These are phyloP conservation scores for Colletotrichum filicis DNA, from an alignment of 2,329 filamentous ascomycete species.

Conservation along the genomic window DNA sequence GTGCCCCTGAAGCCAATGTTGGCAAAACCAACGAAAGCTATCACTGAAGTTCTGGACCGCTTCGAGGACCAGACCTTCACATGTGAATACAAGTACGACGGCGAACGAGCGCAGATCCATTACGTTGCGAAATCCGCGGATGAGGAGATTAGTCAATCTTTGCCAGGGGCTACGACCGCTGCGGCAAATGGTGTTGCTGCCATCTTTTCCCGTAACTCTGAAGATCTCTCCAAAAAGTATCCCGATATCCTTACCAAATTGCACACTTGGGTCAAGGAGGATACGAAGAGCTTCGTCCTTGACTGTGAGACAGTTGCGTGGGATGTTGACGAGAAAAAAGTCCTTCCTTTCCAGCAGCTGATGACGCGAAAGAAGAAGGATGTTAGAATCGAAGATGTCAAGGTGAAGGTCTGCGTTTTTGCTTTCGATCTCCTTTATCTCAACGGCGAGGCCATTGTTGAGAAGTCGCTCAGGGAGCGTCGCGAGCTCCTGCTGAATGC, in stretches of 20 bases:
- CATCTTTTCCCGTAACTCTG: constrained; percentile 97
- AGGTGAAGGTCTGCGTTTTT: constrained; percentile 96
- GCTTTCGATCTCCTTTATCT: constrained; percentile 95
- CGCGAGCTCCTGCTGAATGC: constrained; percentile 78
- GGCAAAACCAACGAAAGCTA: constrained; percentile 97
- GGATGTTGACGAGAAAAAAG: constrained; percentile 95
- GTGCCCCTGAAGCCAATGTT: constrained; percentile 98
- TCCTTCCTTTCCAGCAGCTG: constrained; percentile 95
- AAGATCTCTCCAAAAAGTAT: constrained; percentile 97
- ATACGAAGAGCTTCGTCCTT: constrained; percentile 95
- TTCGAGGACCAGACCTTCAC: constrained; percentile 97
- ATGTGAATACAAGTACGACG: constrained; percentile 99
- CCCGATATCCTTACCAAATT: constrained; percentile 93
- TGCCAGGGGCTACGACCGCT: constrained; percentile 71
- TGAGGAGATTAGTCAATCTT: constrained; percentile 73
- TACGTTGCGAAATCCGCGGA: constrained; percentile 87
- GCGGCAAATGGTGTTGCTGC: constrained; percentile 80
- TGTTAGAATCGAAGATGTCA: constrained; percentile 94
- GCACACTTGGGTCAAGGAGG: constrained; percentile 87
- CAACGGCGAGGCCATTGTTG: constrained; percentile 90
- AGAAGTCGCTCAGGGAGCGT: constrained; percentile 86
- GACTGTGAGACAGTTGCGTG: constrained; percentile 98
- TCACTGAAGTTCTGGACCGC: constrained; percentile 95
- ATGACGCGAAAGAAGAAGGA: constrained; percentile 99
- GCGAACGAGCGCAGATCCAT: constrained; percentile 97